Percentiles rank a stretch among this genome's conserved stretches.
Evolutionary conservation across 208 protist species (phyloP).

Genomic region (Wallacemonas sp.): DNA sequence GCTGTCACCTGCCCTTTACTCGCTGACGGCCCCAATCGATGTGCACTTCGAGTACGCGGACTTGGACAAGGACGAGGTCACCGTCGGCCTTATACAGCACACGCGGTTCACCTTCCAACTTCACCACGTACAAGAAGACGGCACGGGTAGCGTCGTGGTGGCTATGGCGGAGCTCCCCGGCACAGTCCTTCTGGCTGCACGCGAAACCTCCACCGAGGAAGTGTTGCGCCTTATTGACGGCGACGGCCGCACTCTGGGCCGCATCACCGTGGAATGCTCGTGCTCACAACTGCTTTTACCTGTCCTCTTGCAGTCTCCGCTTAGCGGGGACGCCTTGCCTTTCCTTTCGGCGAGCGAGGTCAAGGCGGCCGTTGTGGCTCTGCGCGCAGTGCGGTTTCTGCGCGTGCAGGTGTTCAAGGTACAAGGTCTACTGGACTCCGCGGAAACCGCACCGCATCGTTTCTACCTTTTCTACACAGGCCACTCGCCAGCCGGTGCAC

Average conservation of each 20-base stretch:
- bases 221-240: conserved; percentile 46
- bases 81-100: conserved; percentile 41
- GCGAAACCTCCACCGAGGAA: conserved; percentile 47
- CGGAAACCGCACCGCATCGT: conserved; percentile 2
- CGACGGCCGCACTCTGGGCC: conserved; percentile 37
- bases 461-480: conserved; percentile 86
- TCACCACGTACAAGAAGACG: conserved; percentile 31
- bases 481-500: conserved; percentile 20
- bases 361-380: conserved; percentile 49
- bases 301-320: conserved; percentile 44
- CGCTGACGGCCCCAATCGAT: conserved; percentile 55
- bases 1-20: conserved; percentile 64
- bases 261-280: conserved; percentile 47
- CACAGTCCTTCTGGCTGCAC: conserved; percentile 42
- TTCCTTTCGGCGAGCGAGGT: conserved; percentile 36
- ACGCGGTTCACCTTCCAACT: conserved; percentile 77
- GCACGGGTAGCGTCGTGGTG: conserved; percentile 37
- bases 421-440: conserved; percentile 23
- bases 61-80: conserved; percentile 54
- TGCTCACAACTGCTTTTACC: conserved; percentile 65
- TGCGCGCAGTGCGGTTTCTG: conserved; percentile 63
- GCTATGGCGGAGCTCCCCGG: conserved; percentile 77
- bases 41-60: conserved; percentile 71
- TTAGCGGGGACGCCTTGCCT: background rate
- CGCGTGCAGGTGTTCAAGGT: conserved; percentile 75